Evolutionary conservation across 345 rosid species (phyloP), one percentile per base, ranked within the genome.

Genomic region (Orychophragmus violaceus): DNA sequence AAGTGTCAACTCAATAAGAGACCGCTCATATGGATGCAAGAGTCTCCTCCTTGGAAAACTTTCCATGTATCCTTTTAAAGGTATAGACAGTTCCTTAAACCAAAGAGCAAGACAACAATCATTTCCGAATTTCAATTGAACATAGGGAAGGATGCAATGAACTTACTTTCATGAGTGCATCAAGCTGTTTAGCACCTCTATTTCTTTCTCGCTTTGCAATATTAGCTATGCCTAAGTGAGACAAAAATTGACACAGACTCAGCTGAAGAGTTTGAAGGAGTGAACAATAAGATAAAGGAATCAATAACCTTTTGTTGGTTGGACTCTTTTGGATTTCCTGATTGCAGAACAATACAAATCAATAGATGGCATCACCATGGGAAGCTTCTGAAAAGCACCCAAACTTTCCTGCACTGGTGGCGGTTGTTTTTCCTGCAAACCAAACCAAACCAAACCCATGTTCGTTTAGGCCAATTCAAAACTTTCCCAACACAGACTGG

Each of bases 301-400:
- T 44, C 3, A 32, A 6, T 18, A 76, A 36, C 99, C 99, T 88
- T 88, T 88, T 2, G 96, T 85, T 13, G 97, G 84, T 58, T 87
- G 77, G 66, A 85, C 80, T 68, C 87, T 80, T 70, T 74, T 94
- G 0, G 94, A 94, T 74, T 90, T 94, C 80, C 75, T 83, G 17
- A 84, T 66, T 3, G 99, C 87, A 29, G 97, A 94, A 57, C 48
- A 66, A 37, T 90, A 83, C 48, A 90, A 79, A 74, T 90, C 99
- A 77, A 80, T 75, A 0, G 99, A 84, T 23, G 92, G 97, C 99
- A 90, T 87, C 63, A 94, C 97, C 92, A 94, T 84, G 5, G 97
- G 99, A 4, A 90, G 80, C 69, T 88, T 90, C 62, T 94, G 99
- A 81, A 94, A 94, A 62, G 95, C 99, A 70, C 95, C 99, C 59